These are phyloP conservation scores for Exophiala spinifera DNA, from an alignment of 2,329 filamentous ascomycete genomes.

Conservation along the genomic window DNA sequence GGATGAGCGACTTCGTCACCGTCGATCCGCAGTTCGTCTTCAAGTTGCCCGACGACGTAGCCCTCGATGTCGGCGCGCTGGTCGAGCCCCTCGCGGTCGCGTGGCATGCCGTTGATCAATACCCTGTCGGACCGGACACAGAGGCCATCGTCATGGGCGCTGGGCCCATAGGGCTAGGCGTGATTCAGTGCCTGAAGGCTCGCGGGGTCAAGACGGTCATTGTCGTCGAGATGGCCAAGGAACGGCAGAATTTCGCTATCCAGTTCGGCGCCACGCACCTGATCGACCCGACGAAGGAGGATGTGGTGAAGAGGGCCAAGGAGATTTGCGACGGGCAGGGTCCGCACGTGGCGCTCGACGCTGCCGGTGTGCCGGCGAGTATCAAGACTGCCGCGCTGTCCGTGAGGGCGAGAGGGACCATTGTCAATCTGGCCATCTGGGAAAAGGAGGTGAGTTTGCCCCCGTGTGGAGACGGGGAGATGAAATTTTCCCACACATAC, in stretches of 20 bases:
- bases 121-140: slow-evolving; percentile 46
- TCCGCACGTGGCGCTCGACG: slow-evolving; percentile 60
- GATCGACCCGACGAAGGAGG: slow-evolving; percentile 49
- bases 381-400: slow-evolving; percentile 47
- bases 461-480: too few species aligned
- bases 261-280: slow-evolving; percentile 57
- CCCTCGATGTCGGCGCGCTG: slow-evolving; percentile 55
- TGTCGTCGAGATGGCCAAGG: slow-evolving; percentile 54
- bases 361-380: slow-evolving; percentile 58
- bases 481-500: background rate
- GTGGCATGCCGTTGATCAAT: slow-evolving; percentile 60
- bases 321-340: slow-evolving; percentile 49
- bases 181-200: slow-evolving; percentile 58
- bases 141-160: slow-evolving; percentile 58
- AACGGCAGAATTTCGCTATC: slow-evolving; percentile 50
- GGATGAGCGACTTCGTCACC: slow-evolving; percentile 55
- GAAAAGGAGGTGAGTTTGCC: slow-evolving; percentile 43
- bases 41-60: slow-evolving; percentile 51
- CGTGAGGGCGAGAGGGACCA: slow-evolving; percentile 53
- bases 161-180: slow-evolving; percentile 61
- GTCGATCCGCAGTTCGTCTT: slow-evolving; percentile 50
- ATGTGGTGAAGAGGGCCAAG: slow-evolving; percentile 46
- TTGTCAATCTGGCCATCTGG: slow-evolving; percentile 66
- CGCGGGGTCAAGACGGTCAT: slow-evolving; percentile 55
- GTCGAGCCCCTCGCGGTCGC: slow-evolving; percentile 63